Conservation (phyloP, 2,329 filamentous ascomycete genomes). For the Fusarium xyrophilum region DNA sequence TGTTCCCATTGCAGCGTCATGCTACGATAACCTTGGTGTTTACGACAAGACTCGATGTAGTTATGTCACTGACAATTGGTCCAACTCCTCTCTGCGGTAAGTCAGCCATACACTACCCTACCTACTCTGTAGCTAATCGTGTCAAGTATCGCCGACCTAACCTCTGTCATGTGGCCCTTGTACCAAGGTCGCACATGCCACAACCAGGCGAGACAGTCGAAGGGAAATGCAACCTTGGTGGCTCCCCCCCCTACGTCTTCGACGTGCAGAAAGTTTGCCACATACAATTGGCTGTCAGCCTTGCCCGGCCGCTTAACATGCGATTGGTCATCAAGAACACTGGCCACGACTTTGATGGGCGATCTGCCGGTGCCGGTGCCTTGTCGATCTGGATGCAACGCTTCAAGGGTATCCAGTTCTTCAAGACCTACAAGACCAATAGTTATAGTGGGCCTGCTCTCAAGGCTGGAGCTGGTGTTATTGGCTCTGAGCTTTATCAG, state of each 20-base stretch:
- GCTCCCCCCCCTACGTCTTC: constrained; percentile 52
- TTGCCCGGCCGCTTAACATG: constrained; percentile 53
- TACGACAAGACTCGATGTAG: constrained; percentile 42
- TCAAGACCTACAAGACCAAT: constrained; percentile 26
- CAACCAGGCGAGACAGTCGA: constrained; percentile 35
- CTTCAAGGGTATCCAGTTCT: constrained; percentile 52
- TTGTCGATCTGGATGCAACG: constrained; percentile 64
- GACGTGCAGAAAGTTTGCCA: constrained; percentile 52
- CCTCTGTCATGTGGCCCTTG: constrained; percentile 51
- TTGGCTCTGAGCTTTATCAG: constrained; percentile 60
- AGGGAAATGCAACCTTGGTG: constrained; percentile 49
- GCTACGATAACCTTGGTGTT: constrained; percentile 39
- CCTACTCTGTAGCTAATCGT: neutral
- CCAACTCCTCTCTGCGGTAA: constrained; percentile 36
- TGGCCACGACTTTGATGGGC: constrained; percentile 60
- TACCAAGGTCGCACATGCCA: constrained; percentile 50
- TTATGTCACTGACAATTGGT: constrained; percentile 41
- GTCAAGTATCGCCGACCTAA: constrained; percentile 46
- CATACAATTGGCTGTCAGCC: constrained; percentile 55
- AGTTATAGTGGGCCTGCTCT: constrained; percentile 56
- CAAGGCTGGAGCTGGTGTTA: constrained; percentile 62
- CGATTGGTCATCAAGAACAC: constrained; percentile 57
- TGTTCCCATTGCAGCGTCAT: constrained; percentile 44
- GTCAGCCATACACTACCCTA: neutral
- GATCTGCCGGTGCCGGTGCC: constrained; percentile 62